Conservation (phyloP, 306 rosid genomes). For the Fragaria iinumae region DNA sequence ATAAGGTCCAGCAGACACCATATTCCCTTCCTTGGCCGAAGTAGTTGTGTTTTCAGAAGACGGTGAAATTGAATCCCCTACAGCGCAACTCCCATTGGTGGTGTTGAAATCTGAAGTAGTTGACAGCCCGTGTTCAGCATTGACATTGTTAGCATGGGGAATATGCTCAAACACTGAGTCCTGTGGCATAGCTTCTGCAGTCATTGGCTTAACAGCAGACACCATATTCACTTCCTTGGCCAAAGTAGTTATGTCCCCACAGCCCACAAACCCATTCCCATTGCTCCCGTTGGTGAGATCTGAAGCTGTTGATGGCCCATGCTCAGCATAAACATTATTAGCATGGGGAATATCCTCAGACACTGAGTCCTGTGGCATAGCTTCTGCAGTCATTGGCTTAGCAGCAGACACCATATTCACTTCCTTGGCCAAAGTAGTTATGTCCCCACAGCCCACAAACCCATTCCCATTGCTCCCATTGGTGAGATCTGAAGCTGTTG, state of each 20-base stretch:
- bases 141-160: constrained; percentile 14
- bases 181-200: background rate
- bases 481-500: background rate
- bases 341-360: constrained; percentile 12
- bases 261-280: too few species aligned
- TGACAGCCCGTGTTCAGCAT: constrained; percentile 30
- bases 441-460: too few species aligned
- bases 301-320: background rate
- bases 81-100: constrained; percentile 19
- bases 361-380: constrained; percentile 24
- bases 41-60: constrained; percentile 22
- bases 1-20: constrained; percentile 4
- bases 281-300: background rate
- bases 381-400: constrained; percentile 20
- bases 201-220: background rate
- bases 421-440: background rate
- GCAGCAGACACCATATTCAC: background rate
- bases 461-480: background rate
- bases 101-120: constrained; percentile 29
- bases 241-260: background rate
- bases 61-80: constrained; percentile 18
- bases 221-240: background rate
- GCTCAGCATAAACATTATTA: background rate
- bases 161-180: constrained; percentile 12
- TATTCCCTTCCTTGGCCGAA: constrained; percentile 25